Base-by-base conservation (phyloP, 2,329 filamentous ascomycete species). In the Hypocrella siamensis region DNA sequence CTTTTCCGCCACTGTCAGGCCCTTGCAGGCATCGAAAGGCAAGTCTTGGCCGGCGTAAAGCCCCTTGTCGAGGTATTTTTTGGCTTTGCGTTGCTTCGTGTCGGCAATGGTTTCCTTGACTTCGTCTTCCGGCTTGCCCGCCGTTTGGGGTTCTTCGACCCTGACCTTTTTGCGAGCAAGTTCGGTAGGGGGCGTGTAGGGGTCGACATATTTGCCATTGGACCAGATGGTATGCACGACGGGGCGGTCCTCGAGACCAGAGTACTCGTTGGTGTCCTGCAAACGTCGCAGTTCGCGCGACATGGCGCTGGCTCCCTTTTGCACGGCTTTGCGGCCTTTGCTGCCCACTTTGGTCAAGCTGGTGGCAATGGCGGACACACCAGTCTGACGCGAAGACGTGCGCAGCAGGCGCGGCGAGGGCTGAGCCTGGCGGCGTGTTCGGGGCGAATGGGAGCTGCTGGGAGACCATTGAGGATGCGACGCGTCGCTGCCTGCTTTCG, bases 21-120 rank as follows among this genome's bases (percentile, higher is more conserved):
- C 63, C 42, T 62, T 58, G 28, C 49, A 49, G 6, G 59, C 47
- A 35, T 71, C 64, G 6, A 47, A 40, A 1, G 67, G 65, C 6
- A 56, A 56, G 19, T 75, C 65, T 51, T 94, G 88, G 18, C 90
- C 90, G 1, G 83, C 77, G 47, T 92, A 96, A 11, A 96, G 63
- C 8, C 88, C 90, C 50, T 85, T 81, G 32, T 67, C 63, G 33
- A 92, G 62, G 70, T 81, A 96, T 42, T 75, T 75, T 61, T 93
- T 93, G 31, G 63, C 56, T 24, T 61, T 64, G 34, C 66, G 58
- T 40, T 58, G 54, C 38, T 54, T 59, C 8, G 41, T 40, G 17
- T 52, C 45, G 9, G 53, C 47, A 6, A 51, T 43, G 17, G 55
- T 52, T 43, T 66, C 63, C 32, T 31, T 15, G 4, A 31, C 29